phyloP scores from a whole-genome alignment of 140 eudicot genomes.

The Ambrosia hybrid region DNA sequence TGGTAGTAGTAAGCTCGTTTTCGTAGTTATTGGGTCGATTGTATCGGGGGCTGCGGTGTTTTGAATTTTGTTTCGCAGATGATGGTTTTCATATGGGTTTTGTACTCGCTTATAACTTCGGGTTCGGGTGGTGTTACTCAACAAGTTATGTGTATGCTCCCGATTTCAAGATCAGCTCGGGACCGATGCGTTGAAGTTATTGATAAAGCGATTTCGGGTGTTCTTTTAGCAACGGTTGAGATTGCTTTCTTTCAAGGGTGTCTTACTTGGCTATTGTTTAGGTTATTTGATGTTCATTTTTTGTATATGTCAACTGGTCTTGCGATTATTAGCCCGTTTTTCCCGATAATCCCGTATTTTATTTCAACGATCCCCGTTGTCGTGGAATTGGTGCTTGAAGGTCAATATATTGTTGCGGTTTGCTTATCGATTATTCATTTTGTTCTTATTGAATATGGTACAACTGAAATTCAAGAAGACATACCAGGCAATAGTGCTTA shows the following conservation, averaged over 20 bases:
- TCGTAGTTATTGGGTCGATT: constrained; percentile 54
- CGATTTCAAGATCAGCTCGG: constrained; percentile 62
- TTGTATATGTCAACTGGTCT: constrained; percentile 81
- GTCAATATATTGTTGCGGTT: constrained; percentile 69
- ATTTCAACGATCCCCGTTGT: constrained; percentile 73
- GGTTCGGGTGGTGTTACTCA: constrained; percentile 95
- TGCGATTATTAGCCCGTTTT: constrained; percentile 77
- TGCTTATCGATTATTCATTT: constrained; percentile 67
- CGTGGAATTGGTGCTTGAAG: constrained; percentile 75
- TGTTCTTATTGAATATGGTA: constrained; percentile 74
- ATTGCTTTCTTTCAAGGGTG: constrained; percentile 93
- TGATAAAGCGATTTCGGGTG: constrained; percentile 91
- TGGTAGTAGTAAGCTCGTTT: constrained; percentile 63
- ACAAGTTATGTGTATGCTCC: constrained; percentile 80
- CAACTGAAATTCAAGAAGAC: constrained; percentile 73
- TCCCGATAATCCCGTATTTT: constrained; percentile 80
- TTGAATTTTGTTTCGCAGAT: constrained; percentile 67
- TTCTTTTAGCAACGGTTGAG: constrained; percentile 81
- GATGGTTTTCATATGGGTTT: constrained; percentile 89
- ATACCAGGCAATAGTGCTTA: constrained; percentile 80
- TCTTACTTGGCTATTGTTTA: constrained; percentile 90
- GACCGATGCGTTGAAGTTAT: constrained; percentile 86
- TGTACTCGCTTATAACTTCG: constrained; percentile 87
- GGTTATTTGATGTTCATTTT: constrained; percentile 79
- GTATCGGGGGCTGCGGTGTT: constrained; percentile 82